Base-by-base conservation (phyloP, 2,329 filamentous ascomycete genomes). In the Penicillium sp. region DNA sequence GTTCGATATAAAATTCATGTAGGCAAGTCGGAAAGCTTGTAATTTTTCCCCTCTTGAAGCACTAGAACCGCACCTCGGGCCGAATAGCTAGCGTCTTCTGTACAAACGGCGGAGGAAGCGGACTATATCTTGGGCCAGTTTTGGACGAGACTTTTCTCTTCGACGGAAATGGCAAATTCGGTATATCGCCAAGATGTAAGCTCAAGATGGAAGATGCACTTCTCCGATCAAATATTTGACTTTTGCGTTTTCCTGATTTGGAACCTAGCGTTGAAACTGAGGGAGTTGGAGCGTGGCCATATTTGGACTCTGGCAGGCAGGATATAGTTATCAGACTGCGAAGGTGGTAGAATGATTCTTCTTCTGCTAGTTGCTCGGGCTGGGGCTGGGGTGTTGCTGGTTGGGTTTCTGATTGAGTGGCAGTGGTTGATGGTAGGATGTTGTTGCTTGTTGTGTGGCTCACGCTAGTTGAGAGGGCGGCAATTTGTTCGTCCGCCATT, bases 321-420 rank as follows among this genome's bases (percentile, higher is more conserved):
- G 62, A 61, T 35, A 60, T 34, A 30, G 61, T 64, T 49, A 65
- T 65, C 34, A 64, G 43, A 44, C 58, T 63, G 27, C 47, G 30
- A 29, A 65, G 55, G 35, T 65, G 61, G 34, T 60, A 48, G 45
- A 64, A 65, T 10, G 55, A 58, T 45, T 65, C 60, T 34, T 62
- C 57, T 43, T 54, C 48, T 36, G 42, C 35, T 38, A 32, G 26
- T 11, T 57, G 34, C 13, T 53, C 43, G 5, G 7, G 14, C 26
- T 19, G 7, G 11, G 7, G 11, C 3, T 3, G 7, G 3, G 11
- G 11, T n/a, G 30, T 14, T 27, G 11, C 26, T 32, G 27, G 8
- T 30, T 16, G 18, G 1, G 16, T 7, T 26, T 50, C 18, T 16
- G 23, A 4, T 27, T 26, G 26, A n/a, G 7, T 10, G 7, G 10